A percentile compares a stretch with the other conserved stretches of the same genome.
phyloP scores from a whole-genome alignment of 225 moss, liverwort and hornwort genomes.

The Pseudisothecium myosuroides region DNA sequence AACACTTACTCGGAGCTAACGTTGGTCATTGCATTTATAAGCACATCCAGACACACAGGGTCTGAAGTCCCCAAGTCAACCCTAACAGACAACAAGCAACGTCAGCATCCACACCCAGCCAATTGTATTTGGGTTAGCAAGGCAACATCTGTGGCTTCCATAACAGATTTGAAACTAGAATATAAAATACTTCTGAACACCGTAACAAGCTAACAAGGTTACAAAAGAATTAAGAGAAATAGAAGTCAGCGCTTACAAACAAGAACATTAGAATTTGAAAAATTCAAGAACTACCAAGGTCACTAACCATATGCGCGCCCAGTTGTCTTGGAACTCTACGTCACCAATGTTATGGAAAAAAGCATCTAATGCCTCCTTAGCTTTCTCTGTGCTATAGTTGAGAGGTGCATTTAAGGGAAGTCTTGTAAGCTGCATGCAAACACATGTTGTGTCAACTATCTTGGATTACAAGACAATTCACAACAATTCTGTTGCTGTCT shows the following conservation, averaged over 20 bases:
- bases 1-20: constrained; percentile 78
- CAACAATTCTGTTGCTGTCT: background rate
- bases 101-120: background rate
- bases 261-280: background rate
- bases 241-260: background rate
- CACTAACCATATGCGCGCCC: constrained; percentile 90
- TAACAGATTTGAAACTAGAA: background rate
- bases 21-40: constrained; percentile 63
- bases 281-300: background rate
- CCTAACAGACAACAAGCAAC: constrained; percentile 26
- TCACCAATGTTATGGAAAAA: constrained; percentile 84
- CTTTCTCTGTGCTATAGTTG: constrained; percentile 61
- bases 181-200: background rate
- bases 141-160: background rate
- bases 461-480: background rate
- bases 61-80: constrained; percentile 97
- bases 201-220: background rate
- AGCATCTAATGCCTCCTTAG: constrained; percentile 71
- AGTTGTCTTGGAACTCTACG: constrained; percentile 94
- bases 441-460: background rate
- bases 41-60: constrained; percentile 79
- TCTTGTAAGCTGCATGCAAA: constrained; percentile 60
- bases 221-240: background rate
- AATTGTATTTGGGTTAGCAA: background rate
- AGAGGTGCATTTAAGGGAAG: constrained; percentile 56